A percentile compares a stretch with the other conserved stretches of the same genome.
These are phyloP conservation scores for Paramecium biaurelia DNA, from an alignment of 73 alveolate species.

Conservation along the genomic window DNA sequence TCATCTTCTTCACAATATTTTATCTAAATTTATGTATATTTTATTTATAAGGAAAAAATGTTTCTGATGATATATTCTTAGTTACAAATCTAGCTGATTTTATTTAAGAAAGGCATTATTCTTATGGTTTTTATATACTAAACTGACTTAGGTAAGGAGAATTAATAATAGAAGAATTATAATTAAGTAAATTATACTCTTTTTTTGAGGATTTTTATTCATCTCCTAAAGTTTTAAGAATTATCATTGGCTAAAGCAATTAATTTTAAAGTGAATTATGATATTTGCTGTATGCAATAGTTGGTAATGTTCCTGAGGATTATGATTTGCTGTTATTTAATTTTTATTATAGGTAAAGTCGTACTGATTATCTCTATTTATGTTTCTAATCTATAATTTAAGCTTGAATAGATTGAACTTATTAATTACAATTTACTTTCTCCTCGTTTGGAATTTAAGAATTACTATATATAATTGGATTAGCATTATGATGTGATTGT, in stretches of 20 bases:
- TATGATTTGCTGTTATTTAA: not conserved
- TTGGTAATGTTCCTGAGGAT: not conserved
- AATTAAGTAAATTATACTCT: not conserved
- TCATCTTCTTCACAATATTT: not conserved
- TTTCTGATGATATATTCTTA: not conserved
- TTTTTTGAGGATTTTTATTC: not conserved
- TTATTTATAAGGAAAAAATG: not conserved
- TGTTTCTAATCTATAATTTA: not conserved
- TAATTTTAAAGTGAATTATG: not conserved
- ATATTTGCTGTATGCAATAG: not conserved
- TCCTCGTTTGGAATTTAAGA: not conserved
- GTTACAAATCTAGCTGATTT: not conserved
- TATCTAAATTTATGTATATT: not conserved
- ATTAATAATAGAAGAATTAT: not conserved
- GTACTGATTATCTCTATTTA: not conserved
- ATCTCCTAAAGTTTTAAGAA: not conserved
- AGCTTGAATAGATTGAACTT: not conserved
- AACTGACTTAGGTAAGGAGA: not conserved
- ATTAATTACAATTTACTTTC: not conserved
- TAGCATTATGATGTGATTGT: not conserved
- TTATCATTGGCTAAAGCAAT: not conserved
- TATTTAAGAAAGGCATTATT: not conserved
- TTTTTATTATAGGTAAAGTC: not conserved
- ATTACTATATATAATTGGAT: not conserved
- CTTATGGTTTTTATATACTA: not conserved